Evolutionary conservation across 2,329 filamentous ascomycete species (phyloP), one percentile per base, ranked within the genome.

Genomic region (Fusarium palustre): DNA sequence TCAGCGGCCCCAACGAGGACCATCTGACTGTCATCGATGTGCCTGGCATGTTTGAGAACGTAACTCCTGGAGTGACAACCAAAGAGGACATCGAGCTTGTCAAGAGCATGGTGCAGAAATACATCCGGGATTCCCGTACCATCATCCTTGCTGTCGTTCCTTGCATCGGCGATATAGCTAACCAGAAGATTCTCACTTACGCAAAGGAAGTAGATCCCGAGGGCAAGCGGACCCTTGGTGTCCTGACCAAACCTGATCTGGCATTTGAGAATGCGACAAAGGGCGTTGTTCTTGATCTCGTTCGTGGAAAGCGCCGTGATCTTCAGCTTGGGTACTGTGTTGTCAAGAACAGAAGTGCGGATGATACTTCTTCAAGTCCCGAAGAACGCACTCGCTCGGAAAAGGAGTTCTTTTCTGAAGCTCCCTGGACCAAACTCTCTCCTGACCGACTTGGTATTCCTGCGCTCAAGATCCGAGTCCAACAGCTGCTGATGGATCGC

Each of bases 161-260:
- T 0, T 79, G 79, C 54, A 83, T 76, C 12, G 77, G 75, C 0
- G 81, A 84, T 18, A 76, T 82, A 5, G 78, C 80, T 1, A 82
- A 79, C 0, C 81, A 83, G 18, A 79, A 80, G 43, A 81, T 83
- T 9, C 55, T 83, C 1, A 76, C 76, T 0, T 74, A 77, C 3
- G 80, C 81, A 0, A 75, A 78, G 3, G 75, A 77, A 0, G 77
- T 61, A 0, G 85, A 86, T 15, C 78, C 80, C 0, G 56, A 77
- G 0, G 83, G 84, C 0, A 64, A 74, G 6, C 67, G 84, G 0
- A 86, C 84, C 0, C 72, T 86, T 10, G 82, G 81, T 0, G 81
- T 86, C 0, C 78, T 90, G 1, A 91, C 88, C 0, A 91, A 90
- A 67, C 85, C 87, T 0, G 89, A 91, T 59, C 77, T 90, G 0